Conservation (phyloP, 2,329 filamentous ascomycete genomes). For the Mycosphaerella arachidis region DNA sequence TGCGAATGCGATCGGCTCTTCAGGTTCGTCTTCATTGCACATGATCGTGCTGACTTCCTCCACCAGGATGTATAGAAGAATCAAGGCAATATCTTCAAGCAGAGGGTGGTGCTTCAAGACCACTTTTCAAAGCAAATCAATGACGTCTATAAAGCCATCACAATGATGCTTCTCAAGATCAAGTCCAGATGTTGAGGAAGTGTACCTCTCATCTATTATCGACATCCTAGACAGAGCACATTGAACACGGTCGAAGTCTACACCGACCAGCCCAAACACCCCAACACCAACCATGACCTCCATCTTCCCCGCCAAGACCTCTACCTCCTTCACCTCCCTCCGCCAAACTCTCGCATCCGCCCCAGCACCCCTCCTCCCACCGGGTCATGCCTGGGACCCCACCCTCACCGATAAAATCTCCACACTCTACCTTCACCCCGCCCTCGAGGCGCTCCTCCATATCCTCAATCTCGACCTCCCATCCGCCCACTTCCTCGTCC, state of each 20-base stretch:
- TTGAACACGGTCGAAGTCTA: background rate
- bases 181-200: background rate
- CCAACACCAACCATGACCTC: background rate
- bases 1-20: too few species aligned
- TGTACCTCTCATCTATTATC: too few species aligned
- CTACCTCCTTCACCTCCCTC: constrained; percentile 28
- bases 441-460: constrained; percentile 49
- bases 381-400: constrained; percentile 19
- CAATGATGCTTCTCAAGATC: background rate
- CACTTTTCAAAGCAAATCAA: background rate
- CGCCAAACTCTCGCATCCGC: constrained; percentile 28
- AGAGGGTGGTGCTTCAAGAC: background rate
- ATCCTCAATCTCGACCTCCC: constrained; percentile 50
- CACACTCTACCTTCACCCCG: constrained; percentile 40
- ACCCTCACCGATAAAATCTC: constrained; percentile 28
- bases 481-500: constrained; percentile 49
- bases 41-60: too few species aligned
- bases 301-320: background rate
- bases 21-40: too few species aligned
- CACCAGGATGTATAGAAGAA: too few species aligned
- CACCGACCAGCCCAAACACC: background rate
- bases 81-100: too few species aligned
- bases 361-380: constrained; percentile 27
- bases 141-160: background rate
- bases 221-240: too few species aligned